Base-by-base conservation (phyloP, 2,329 filamentous ascomycete species). In the Madurella fahalii region DNA sequence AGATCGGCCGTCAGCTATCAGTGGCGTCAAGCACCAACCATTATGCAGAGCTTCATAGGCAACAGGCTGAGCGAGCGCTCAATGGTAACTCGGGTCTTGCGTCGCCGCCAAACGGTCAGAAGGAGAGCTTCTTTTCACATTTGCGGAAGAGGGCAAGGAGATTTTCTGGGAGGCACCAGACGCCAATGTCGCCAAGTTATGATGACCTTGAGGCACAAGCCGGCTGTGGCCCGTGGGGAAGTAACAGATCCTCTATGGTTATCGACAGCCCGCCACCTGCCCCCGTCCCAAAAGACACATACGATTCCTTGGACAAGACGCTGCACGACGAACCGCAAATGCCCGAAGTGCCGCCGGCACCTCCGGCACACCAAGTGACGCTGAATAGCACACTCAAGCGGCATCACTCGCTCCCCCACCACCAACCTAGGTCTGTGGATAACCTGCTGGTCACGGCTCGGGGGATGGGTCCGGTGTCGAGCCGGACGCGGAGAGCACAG, bases 101-200 rank as follows among this genome's bases (percentile, higher is more conserved):
- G 15, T 94, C 90, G 5, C 90, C 91, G 4, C 84, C 86, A 0
- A 86, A 81, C 64, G 89, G 82, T 16, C 89, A 91, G 53, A 95
- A 95, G 68, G 94, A 99, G 71, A 90, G 94, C 71, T 99, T 99
- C 77, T 99, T 99, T 74, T 97, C 94, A 0, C 94, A 99, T 69
- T 80, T 99, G 8, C 84, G 94, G 53, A 99, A 99, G 73, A 86
- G 93, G 49, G 94, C 95, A 30, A 84, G 94, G 63, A 83, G 94
- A 62, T 86, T 99, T 57, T 99, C 94, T 25, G 94, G 94, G 45
- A 86, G 93, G 54, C 91, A 96, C 67, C 89, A 93, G 68, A 86
- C 85, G 13, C 86, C 90, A 8, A 83, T 87, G 55, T 89, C 90
- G 16, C 87, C 90, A 9, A 83, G 81, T 42, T 85, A 86, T 52